A percentile compares a stretch with the other conserved stretches of the same genome.
These are phyloP conservation scores for Poteriospumella lacustris DNA, from an alignment of 108 stramenopile species.

Conservation along the genomic window DNA sequence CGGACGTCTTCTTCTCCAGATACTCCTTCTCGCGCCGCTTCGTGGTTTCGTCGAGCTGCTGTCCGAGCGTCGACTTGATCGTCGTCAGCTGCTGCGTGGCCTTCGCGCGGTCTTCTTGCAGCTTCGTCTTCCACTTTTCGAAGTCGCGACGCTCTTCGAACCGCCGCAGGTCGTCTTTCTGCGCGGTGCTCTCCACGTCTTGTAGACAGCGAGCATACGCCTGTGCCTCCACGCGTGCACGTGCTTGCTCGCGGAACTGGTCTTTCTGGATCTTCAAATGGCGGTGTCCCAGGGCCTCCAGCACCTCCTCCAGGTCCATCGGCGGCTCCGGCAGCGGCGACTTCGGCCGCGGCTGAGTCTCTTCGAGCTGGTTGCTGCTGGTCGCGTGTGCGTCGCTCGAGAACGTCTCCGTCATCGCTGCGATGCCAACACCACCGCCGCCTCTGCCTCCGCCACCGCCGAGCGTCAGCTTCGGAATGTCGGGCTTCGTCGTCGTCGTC, in stretches of 20 bases:
- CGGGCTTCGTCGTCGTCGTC: too few relatives aligned
- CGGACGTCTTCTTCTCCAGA: background rate
- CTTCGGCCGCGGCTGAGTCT: background rate
- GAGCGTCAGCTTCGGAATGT: too few relatives aligned
- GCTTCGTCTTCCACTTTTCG: background rate
- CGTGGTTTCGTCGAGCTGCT: background rate
- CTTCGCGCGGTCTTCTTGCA: background rate
- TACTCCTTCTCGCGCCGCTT: background rate
- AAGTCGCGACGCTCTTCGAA: background rate
- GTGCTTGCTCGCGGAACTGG: background rate
- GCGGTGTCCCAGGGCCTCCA: too few relatives aligned
- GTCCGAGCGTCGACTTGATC: background rate
- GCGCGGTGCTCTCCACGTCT: background rate
- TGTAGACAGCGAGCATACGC: background rate
- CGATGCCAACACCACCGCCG: too few relatives aligned
- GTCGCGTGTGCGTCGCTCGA: too few relatives aligned
- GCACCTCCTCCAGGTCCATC: too few relatives aligned
- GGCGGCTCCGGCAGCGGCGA: too few relatives aligned
- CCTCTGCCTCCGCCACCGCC: too few relatives aligned
- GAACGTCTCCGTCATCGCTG: too few relatives aligned
- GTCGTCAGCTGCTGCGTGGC: background rate
- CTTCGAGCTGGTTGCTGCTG: background rate
- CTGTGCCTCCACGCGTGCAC: background rate
- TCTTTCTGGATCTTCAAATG: too few relatives aligned
- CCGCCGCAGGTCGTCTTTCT: background rate